Evolutionary conservation across 2,329 filamentous ascomycete species (phyloP).

Genomic region (Trichothecium sympodiale): DNA sequence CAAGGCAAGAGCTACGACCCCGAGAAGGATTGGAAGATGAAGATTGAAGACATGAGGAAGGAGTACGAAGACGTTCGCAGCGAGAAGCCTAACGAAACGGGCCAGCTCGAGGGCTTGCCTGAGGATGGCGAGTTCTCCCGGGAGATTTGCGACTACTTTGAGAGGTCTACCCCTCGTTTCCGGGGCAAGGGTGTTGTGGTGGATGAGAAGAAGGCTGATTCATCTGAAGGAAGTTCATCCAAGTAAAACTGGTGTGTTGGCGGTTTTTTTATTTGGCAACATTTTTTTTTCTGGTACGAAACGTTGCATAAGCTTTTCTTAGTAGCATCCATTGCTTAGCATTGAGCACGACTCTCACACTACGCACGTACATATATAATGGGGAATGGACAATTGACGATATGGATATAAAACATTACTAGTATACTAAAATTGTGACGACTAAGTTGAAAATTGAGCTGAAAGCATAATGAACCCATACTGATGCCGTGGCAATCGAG

Average conservation of each 20-base stretch:
- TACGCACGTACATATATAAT: neutral
- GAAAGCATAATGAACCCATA: too few relatives aligned
- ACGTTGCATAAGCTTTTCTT: too few relatives aligned
- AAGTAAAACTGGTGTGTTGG: too few relatives aligned
- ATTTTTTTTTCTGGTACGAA: too few relatives aligned
- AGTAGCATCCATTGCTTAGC: too few relatives aligned
- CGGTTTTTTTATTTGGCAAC: too few relatives aligned
- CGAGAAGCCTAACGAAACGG: slow-evolving; percentile 31
- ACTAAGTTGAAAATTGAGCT: too few relatives aligned
- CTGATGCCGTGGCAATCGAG: too few relatives aligned
- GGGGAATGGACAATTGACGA: too few relatives aligned
- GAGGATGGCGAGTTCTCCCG: slow-evolving; percentile 39
- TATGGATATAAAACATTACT: too few relatives aligned
- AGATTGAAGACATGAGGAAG: slow-evolving; percentile 68
- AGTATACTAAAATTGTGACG: too few relatives aligned
- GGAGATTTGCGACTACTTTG: slow-evolving; percentile 45
- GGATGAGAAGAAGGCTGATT: slow-evolving; percentile 17
- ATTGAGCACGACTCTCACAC: neutral
- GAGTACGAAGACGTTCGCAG: slow-evolving; percentile 47
- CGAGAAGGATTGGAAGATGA: slow-evolving; percentile 69
- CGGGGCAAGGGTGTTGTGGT: slow-evolving; percentile 9
- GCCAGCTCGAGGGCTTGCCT: slow-evolving; percentile 22
- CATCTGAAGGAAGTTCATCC: too few relatives aligned
- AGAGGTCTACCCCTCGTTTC: slow-evolving; percentile 23
- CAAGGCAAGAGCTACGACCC: slow-evolving; percentile 76